Conservation (phyloP, 306 rosid species). For the Trifolium pratense region DNA sequence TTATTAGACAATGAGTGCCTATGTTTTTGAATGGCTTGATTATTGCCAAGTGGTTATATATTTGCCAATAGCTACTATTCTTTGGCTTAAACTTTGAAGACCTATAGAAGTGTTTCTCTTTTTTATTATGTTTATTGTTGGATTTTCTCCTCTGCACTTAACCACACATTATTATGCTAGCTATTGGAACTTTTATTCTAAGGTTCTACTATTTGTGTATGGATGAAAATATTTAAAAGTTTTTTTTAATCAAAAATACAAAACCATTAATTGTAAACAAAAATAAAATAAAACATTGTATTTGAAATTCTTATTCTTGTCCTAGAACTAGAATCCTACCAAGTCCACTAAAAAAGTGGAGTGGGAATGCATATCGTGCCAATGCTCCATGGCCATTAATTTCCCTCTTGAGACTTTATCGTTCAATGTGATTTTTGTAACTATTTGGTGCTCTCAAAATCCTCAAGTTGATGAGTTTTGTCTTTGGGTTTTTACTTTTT, state of each 20-base stretch:
- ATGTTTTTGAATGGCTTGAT: conserved; percentile 23
- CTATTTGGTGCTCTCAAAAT: too few relatives aligned
- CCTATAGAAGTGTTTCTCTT: too few relatives aligned
- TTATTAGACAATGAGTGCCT: conserved; percentile 4
- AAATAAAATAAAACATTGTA: too few relatives aligned
- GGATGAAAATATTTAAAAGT: background rate
- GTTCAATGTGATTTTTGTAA: too few relatives aligned
- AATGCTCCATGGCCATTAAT: too few relatives aligned
- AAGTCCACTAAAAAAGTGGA: too few relatives aligned
- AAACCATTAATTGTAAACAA: background rate
- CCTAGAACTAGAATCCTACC: too few relatives aligned
- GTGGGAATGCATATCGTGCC: too few relatives aligned
- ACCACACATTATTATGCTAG: conserved; percentile 33
- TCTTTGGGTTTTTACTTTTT: too few relatives aligned
- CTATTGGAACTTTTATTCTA: background rate
- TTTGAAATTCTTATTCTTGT: too few relatives aligned
- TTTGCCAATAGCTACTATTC: conserved; percentile 37
- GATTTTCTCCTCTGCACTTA: conserved; percentile 14
- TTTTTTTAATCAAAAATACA: background rate
- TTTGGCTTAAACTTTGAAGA: background rate
- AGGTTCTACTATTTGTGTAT: background rate
- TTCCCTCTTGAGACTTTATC: too few relatives aligned
- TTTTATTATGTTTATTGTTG: background rate
- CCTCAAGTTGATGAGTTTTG: too few relatives aligned
- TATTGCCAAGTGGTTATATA: conserved; percentile 46